Percentiles rank a stretch among this genome's conserved stretches.
Conservation (phyloP, 257 asterid genomes). For the Agastache rugosa region DNA sequence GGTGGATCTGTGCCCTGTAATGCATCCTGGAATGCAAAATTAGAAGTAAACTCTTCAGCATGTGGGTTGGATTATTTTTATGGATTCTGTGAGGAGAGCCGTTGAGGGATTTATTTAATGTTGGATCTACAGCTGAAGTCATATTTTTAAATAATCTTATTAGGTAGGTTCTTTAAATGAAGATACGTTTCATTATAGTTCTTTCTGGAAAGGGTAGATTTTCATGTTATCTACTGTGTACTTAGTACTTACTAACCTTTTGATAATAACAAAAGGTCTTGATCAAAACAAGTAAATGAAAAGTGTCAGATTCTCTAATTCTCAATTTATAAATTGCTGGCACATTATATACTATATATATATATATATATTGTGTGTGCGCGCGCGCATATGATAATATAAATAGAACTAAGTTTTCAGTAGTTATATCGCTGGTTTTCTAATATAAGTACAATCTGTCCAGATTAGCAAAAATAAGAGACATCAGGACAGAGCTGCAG, state of each 20-base stretch:
- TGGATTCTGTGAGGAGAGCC: no score
- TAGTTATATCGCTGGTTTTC: slow-evolving; percentile 19
- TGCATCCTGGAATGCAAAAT: neutral
- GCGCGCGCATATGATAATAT: neutral
- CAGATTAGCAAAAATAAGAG: slow-evolving; percentile 97
- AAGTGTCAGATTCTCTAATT: neutral
- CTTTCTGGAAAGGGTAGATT: neutral
- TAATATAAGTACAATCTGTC: slow-evolving; percentile 31
- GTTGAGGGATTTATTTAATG: neutral
- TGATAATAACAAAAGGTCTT: neutral
- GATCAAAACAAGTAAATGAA: neutral
- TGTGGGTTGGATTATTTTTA: no score
- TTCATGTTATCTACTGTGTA: neutral
- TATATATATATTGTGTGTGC: neutral
- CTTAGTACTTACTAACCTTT: neutral
- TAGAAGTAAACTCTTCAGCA: neutral
- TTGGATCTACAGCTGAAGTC: neutral
- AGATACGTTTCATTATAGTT: neutral
- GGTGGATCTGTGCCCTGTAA: neutral
- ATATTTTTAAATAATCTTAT: neutral
- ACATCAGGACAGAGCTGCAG: slow-evolving; percentile 98
- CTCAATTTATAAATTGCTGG: neutral
- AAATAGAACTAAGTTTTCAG: neutral
- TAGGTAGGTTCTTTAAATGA: neutral
- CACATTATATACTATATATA: neutral